phyloP scores from a whole-genome alignment of 441 rosid species.

The Kokia cookei region DNA sequence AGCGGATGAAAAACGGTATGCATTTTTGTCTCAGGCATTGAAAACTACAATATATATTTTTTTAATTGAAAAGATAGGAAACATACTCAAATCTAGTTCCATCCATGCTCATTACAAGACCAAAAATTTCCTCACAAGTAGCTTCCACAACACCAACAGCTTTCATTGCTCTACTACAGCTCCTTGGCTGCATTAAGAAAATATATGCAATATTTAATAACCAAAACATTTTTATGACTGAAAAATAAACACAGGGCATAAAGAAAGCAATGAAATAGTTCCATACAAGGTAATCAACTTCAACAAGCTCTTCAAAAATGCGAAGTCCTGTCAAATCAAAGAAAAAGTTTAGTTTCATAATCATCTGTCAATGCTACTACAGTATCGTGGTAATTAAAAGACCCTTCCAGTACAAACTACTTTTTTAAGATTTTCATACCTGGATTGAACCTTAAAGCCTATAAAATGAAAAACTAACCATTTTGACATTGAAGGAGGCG shows the following conservation, averaged over 20 bases:
- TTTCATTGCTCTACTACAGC: slow-evolving; percentile 99
- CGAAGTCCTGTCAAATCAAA: slow-evolving; percentile 75
- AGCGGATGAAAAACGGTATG: neutral
- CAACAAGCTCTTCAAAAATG: slow-evolving; percentile 99
- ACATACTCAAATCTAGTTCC: slow-evolving; percentile 98
- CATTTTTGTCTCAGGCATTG: neutral
- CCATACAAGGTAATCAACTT: slow-evolving; percentile 98
- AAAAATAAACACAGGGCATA: slow-evolving; percentile 5
- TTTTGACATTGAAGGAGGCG: slow-evolving; percentile 99
- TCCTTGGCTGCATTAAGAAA: slow-evolving; percentile 80
- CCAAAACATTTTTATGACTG: slow-evolving; percentile 17
- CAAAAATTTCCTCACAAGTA: slow-evolving; percentile 95
- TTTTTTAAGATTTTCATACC: neutral
- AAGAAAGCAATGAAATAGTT: slow-evolving; percentile 12
- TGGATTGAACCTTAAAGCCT: slow-evolving; percentile 7
- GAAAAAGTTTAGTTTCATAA: neutral
- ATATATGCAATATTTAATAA: slow-evolving; percentile 16
- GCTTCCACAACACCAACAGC: slow-evolving; percentile 99
- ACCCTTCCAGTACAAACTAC: neutral
- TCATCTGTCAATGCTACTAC: slow-evolving; percentile 11
- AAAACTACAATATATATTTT: neutral
- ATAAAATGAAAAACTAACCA: slow-evolving; percentile 41
- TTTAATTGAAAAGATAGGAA: slow-evolving; percentile 23
- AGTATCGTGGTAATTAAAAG: slow-evolving; percentile 1
- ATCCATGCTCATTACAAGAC: slow-evolving; percentile 99